These are phyloP conservation scores for Sphagnum fallax DNA, from an alignment of 228 moss, liverwort and hornwort species.

Conservation along the genomic window DNA sequence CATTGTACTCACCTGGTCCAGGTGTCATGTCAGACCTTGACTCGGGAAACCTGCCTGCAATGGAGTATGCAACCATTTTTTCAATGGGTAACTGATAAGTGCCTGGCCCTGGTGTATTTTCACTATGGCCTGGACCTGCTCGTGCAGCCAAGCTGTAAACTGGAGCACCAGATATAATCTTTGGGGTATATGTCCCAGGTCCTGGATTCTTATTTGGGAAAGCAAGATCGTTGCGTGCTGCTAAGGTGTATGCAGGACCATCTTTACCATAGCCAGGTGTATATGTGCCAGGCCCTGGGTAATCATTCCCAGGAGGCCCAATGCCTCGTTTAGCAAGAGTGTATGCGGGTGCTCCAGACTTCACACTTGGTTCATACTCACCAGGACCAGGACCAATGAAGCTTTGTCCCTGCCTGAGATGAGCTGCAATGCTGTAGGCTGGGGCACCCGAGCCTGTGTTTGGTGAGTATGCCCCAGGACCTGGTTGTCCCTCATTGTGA, in stretches of 20 bases:
- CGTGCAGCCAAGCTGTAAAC: slow-evolving; percentile 10
- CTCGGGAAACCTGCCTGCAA: slow-evolving; percentile 15
- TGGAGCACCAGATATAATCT: slow-evolving; percentile 22
- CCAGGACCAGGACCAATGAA: slow-evolving; percentile 53
- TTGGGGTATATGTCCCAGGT: slow-evolving; percentile 33
- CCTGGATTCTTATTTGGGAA: slow-evolving; percentile 28
- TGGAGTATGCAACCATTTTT: slow-evolving; percentile 17
- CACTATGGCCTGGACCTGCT: neutral
- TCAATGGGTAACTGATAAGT: slow-evolving; percentile 13
- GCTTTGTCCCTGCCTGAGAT: slow-evolving; percentile 10
- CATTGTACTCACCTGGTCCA: slow-evolving; percentile 43
- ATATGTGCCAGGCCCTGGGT: slow-evolving; percentile 29
- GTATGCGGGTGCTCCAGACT: slow-evolving; percentile 32
- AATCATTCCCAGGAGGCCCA: slow-evolving; percentile 5
- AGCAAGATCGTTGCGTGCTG: slow-evolving; percentile 5
- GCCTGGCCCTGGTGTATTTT: slow-evolving; percentile 31
- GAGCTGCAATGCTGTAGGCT: slow-evolving; percentile 30
- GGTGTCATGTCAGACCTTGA: slow-evolving; percentile 16
- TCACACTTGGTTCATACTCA: slow-evolving; percentile 30
- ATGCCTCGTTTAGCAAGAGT: slow-evolving; percentile 21
- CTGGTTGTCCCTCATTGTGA: slow-evolving; percentile 21
- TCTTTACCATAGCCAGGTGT: slow-evolving; percentile 10
- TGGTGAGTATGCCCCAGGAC: slow-evolving; percentile 30
- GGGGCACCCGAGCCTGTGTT: slow-evolving; percentile 31
- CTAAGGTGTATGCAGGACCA: slow-evolving; percentile 21